Percentiles rank a stretch among this genome's conserved stretches.
Evolutionary conservation across 2,329 filamentous ascomycete genomes (phyloP).

Genomic region (Hypoxylon sp.): DNA sequence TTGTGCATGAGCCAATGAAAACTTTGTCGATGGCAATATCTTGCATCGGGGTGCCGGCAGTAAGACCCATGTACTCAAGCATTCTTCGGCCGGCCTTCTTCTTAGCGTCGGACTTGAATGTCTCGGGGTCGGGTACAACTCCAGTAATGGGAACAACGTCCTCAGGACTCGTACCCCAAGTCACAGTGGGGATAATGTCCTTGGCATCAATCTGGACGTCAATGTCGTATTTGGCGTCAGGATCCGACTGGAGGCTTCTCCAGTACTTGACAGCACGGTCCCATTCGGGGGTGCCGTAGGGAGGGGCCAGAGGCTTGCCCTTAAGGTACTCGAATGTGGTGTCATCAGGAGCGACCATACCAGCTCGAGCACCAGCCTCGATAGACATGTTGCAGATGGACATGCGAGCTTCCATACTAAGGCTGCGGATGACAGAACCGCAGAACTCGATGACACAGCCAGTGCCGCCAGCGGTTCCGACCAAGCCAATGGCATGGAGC

Average conservation of each 20-base stretch:
- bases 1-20: slow-evolving; percentile 98
- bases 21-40: slow-evolving; percentile 96
- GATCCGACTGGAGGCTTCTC: slow-evolving; percentile 86
- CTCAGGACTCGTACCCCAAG: slow-evolving; percentile 97
- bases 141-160: slow-evolving; percentile 96
- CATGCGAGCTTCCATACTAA: slow-evolving; percentile 98
- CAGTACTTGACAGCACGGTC: slow-evolving; percentile 90
- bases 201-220: slow-evolving; percentile 92
- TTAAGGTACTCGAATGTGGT: slow-evolving; percentile 96
- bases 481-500: slow-evolving; percentile 91
- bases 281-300: slow-evolving; percentile 88
- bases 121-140: slow-evolving; percentile 89
- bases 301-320: slow-evolving; percentile 88
- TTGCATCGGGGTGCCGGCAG: slow-evolving; percentile 87
- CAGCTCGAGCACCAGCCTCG: slow-evolving; percentile 93
- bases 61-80: slow-evolving; percentile 96
- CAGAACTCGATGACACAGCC: slow-evolving; percentile 98
- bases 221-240: slow-evolving; percentile 89
- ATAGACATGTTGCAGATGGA: slow-evolving; percentile 99
- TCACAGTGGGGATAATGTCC: slow-evolving; percentile 93
- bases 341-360: slow-evolving; percentile 97
- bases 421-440: slow-evolving; percentile 87
- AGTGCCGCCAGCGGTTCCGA: slow-evolving; percentile 95
- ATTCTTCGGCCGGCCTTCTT: slow-evolving; percentile 84
- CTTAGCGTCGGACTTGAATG: slow-evolving; percentile 84